Conservation (phyloP, 805 yeast species). For the Metschnikowia henanensis region DNA sequence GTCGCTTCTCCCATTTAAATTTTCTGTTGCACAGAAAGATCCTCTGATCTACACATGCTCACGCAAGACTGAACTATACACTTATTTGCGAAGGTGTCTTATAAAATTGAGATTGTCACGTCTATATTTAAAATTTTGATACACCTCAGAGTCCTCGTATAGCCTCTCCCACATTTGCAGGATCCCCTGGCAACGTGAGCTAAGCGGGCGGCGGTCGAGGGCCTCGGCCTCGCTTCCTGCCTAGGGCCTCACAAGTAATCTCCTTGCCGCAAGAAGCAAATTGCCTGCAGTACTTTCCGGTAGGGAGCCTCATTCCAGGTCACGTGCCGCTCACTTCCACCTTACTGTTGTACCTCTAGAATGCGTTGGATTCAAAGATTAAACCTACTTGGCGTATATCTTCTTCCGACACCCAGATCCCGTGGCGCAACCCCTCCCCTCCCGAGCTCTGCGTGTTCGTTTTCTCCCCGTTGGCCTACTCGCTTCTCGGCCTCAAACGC, state of each 20-base stretch:
- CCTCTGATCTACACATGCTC: too few relatives aligned
- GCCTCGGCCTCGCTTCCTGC: slow-evolving; percentile 4
- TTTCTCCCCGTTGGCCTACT: not conserved
- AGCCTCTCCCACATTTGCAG: not conserved
- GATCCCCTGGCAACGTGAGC: not conserved
- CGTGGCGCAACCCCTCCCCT: not conserved
- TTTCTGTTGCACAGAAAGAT: too few relatives aligned
- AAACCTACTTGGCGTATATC: not conserved
- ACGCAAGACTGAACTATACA: too few relatives aligned
- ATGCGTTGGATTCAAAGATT: slow-evolving; percentile 3
- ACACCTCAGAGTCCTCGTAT: too few relatives aligned
- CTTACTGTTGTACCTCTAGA: slow-evolving; percentile 3
- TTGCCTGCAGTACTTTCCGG: slow-evolving; percentile 1
- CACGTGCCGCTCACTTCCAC: slow-evolving; percentile 9
- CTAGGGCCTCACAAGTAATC: not conserved
- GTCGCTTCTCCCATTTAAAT: too few relatives aligned
- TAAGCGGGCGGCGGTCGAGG: not conserved
- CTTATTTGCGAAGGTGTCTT: too few relatives aligned
- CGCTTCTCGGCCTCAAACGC: not conserved
- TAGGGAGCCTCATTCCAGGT: not conserved
- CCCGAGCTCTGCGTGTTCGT: not conserved
- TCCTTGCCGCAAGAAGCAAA: not conserved
- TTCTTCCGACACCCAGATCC: slow-evolving; percentile 1
- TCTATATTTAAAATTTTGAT: too few relatives aligned
- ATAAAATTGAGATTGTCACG: too few relatives aligned